Evolutionary conservation across 176 grass and related monocot genomes (phyloP), one percentile per base, ranked within the genome.

Genomic region (Musa acuminata): DNA sequence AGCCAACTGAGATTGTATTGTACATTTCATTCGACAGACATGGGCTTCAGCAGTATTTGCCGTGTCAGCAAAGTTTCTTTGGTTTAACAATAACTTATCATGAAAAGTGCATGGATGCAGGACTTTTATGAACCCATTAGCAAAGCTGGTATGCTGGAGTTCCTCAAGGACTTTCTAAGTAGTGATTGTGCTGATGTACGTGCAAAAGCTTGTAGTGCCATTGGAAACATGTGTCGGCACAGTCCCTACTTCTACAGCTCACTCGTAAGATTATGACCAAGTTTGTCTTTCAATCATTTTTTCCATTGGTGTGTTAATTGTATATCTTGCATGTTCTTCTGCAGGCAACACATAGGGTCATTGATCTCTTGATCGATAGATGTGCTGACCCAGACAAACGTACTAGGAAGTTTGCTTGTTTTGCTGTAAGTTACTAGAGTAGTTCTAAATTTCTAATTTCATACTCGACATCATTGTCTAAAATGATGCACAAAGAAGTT

Each of bases 151-250:
- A 70, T 97, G 72, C 67, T 98, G 67, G 82, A 77, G 25, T 85
- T 85, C 85, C 69, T 98, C 53, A 98, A 91, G 79, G 83, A 85
- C 17, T 91, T 80, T 71, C 68, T 98, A 59, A 78, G 63, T 14
- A 85, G 72, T 78, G 87, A 86, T 64, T 88, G 85, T 77, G 83
- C 90, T 23, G 94, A 98, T 84, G 78, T 98, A 79, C 87, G 94
- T 85, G 94, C 94, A 78, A 98, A 98, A 89, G 84, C 94, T 75
- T 98, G 94, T 77, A 93, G 90, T 87, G 94, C 90, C 66, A 89
- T 98, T 84, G 94, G 94, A 64, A 98, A 98, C 78, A 93, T 98
- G 94, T 98, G 94, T 43, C 85, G 94, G 9, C 94, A 98, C 53
- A 93, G 85, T 71, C 60, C 85, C 78, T 98, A 93, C 77, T 98